Evolutionary conservation across 768 basidiomycete species (phyloP).

Genomic region (Tylopilus subfusipes): DNA sequence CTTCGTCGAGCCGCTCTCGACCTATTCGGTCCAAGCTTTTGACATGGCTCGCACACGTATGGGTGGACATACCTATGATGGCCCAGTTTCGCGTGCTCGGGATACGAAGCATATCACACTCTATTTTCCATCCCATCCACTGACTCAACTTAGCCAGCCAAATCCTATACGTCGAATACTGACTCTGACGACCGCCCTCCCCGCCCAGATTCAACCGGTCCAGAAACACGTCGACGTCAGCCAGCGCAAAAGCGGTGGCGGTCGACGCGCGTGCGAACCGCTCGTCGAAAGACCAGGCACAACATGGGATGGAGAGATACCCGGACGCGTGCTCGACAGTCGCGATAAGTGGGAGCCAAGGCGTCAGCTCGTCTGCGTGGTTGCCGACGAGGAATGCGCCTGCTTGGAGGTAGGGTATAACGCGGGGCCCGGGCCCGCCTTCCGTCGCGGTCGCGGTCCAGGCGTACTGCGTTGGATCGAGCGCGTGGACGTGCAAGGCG

Average conservation of each 20-base stretch:
- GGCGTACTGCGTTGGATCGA: slow-evolving; percentile 51
- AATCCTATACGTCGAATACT: slow-evolving; percentile 80
- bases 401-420: slow-evolving; percentile 33
- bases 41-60: not conserved
- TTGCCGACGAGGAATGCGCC: slow-evolving; percentile 85
- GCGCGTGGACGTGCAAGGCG: slow-evolving; percentile 61
- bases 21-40: slow-evolving; percentile 13
- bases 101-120: slow-evolving; percentile 82
- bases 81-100: slow-evolving; percentile 95
- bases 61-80: slow-evolving; percentile 61
- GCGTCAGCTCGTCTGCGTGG: slow-evolving; percentile 95
- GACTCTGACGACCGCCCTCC: slow-evolving; percentile 56
- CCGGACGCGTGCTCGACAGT: slow-evolving; percentile 58
- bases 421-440: not conserved
- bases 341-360: slow-evolving; percentile 86
- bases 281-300: slow-evolving; percentile 76
- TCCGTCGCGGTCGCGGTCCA: not conserved
- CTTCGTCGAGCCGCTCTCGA: slow-evolving; percentile 22
- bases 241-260: slow-evolving; percentile 19
- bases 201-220: slow-evolving; percentile 57
- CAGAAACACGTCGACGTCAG: slow-evolving; percentile 29
- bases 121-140: slow-evolving; percentile 81
- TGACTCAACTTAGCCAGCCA: slow-evolving; percentile 76
- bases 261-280: slow-evolving; percentile 53
- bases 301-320: slow-evolving; percentile 86